Percentiles rank a stretch among this genome's conserved stretches.
Conservation (phyloP, 805 yeast species). For the Cyberlindnera nakhonratchasimensis region DNA sequence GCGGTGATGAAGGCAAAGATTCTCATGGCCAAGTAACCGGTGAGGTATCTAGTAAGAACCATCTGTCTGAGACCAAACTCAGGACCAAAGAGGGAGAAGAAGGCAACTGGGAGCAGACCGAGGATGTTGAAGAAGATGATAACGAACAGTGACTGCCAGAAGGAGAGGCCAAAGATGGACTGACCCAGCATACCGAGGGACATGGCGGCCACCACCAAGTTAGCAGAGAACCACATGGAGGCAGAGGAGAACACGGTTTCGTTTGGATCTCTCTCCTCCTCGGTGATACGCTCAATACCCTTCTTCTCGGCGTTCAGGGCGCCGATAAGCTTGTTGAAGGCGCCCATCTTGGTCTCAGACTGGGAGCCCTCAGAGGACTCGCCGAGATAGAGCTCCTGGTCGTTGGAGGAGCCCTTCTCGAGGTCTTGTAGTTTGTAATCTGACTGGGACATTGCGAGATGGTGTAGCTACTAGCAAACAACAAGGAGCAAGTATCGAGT, state of each 20-base stretch:
- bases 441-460: constrained; percentile 2
- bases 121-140: constrained; percentile 71
- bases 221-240: constrained; percentile 89
- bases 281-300: constrained; percentile 81
- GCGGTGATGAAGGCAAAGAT: constrained; percentile 74
- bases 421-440: constrained; percentile 23
- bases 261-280: constrained; percentile 68
- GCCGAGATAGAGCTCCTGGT: constrained; percentile 21
- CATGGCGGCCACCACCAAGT: constrained; percentile 80
- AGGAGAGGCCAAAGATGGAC: constrained; percentile 60
- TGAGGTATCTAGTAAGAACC: constrained; percentile 71
- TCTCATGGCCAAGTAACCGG: constrained; percentile 74
- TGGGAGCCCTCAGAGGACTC: constrained; percentile 23
- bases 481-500: no score
- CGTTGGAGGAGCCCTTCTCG: constrained; percentile 22
- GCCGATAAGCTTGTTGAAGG: constrained; percentile 26
- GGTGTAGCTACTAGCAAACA: no score
- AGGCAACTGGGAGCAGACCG: constrained; percentile 80
- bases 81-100: constrained; percentile 79
- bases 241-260: constrained; percentile 63
- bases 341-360: constrained; percentile 18
- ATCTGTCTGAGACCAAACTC: constrained; percentile 85
- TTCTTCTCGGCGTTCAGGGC: constrained; percentile 49
- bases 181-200: constrained; percentile 73
- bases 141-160: constrained; percentile 65